These are phyloP conservation scores for Hsuehochloa calcarea DNA, from an alignment of 176 grass and related monocot species.

Conservation along the genomic window DNA sequence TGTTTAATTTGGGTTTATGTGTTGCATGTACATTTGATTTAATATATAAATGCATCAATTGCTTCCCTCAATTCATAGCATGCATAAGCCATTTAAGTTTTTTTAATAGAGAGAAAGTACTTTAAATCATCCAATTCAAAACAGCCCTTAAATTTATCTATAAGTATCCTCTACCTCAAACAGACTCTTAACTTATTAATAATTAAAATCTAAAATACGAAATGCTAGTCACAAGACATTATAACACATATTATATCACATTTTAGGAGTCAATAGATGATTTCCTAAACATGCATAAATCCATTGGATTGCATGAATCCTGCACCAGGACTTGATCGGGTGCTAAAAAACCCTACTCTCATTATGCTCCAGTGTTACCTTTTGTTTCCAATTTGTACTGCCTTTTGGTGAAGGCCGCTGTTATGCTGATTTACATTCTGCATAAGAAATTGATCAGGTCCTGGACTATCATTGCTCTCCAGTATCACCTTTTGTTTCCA, in stretches of 20 bases:
- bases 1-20: not conserved
- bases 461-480: not conserved
- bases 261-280: not conserved
- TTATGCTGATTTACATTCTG: conserved; percentile 10
- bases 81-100: not conserved
- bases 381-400: not conserved
- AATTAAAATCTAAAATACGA: not conserved
- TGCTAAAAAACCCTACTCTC: not conserved
- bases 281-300: not conserved
- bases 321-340: not conserved
- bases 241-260: not conserved
- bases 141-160: not conserved
- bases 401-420: not conserved
- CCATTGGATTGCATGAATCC: not conserved
- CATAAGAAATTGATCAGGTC: not conserved
- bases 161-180: not conserved
- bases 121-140: not conserved
- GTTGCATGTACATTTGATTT: not conserved
- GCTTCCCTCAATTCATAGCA: not conserved
- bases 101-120: not conserved
- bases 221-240: not conserved
- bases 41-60: not conserved
- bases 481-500: not conserved
- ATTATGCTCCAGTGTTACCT: not conserved
- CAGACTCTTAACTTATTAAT: not conserved